Evolutionary conservation across 306 rosid genomes (phyloP).

Genomic region (Cicer chorassanicum): DNA sequence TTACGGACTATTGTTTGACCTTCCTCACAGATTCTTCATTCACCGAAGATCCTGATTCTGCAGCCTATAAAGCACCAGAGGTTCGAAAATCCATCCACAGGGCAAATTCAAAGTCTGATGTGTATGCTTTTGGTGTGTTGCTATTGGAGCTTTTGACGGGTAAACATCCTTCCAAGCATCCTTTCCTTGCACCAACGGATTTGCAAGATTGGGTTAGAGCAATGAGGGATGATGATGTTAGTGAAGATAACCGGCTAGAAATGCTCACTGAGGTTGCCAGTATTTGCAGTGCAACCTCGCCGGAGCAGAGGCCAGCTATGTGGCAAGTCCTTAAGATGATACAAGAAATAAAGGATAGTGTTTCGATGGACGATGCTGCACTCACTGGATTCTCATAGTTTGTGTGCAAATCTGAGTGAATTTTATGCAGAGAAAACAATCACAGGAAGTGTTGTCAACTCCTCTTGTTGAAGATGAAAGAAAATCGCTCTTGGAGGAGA

Average conservation of each 20-base stretch:
- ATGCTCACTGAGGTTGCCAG: constrained; percentile 95
- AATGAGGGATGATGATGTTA: constrained; percentile 74
- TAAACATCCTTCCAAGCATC: constrained; percentile 85
- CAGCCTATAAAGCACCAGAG: constrained; percentile 79
- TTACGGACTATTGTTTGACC: constrained; percentile 77
- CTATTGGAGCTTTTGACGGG: constrained; percentile 90
- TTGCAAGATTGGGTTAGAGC: constrained; percentile 82
- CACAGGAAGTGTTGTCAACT: constrained; percentile 11
- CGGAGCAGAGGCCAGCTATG: constrained; percentile 95
- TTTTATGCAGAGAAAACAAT: constrained; percentile 39
- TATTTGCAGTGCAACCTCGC: constrained; percentile 79
- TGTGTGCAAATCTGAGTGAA: constrained; percentile 23
- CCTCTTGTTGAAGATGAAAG: constrained; percentile 37
- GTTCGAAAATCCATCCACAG: constrained; percentile 59
- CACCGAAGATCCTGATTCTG: constrained; percentile 64
- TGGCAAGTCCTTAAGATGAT: constrained; percentile 92
- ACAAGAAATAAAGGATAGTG: constrained; percentile 85
- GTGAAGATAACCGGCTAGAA: constrained; percentile 68
- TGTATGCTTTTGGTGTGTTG: constrained; percentile 77
- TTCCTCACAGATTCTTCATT: constrained; percentile 58
- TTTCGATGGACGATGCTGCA: constrained; percentile 48
- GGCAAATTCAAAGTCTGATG: constrained; percentile 71
- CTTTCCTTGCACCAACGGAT: constrained; percentile 70
- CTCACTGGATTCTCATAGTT: constrained; percentile 47
- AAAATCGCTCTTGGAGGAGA: constrained; percentile 12